phyloP scores from a whole-genome alignment of 257 asterid species.

The Solanum habrochaites region DNA sequence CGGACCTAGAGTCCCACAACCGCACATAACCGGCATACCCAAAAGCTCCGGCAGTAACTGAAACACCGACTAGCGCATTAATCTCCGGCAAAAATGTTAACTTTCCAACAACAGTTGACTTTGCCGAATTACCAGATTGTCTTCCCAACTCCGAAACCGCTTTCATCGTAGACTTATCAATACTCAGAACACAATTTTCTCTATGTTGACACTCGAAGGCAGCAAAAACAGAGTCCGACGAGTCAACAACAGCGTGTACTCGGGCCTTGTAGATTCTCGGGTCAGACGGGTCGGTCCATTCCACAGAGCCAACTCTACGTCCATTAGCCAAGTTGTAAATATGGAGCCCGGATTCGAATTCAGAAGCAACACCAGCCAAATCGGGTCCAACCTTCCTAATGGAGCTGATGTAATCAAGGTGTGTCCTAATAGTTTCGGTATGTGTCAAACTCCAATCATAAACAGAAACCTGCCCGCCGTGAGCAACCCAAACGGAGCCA shows the following conservation, averaged over 20 bases:
- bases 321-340: conserved; percentile 62
- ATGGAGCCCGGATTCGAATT: conserved; percentile 50
- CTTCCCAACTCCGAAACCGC: conserved; percentile 53
- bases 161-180: conserved; percentile 56
- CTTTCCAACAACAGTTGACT: conserved; percentile 54
- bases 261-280: conserved; percentile 78
- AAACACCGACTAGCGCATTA: conserved; percentile 47
- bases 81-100: conserved; percentile 31
- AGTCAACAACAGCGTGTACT: conserved; percentile 60
- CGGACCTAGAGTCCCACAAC: conserved; percentile 71
- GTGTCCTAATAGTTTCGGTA: conserved; percentile 61
- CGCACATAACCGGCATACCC: conserved; percentile 84
- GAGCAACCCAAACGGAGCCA: conserved; percentile 76
- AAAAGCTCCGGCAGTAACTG: conserved; percentile 75
- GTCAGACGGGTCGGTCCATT: conserved; percentile 80
- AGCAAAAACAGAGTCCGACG: conserved; percentile 48
- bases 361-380: conserved; percentile 61
- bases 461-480: conserved; percentile 83
- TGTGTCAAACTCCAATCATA: conserved; percentile 82
- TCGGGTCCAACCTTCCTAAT: conserved; percentile 35
- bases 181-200: conserved; percentile 63
- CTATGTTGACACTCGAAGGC: conserved; percentile 67
- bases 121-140: conserved; percentile 64
- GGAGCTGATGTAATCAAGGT: conserved; percentile 49
- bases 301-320: conserved; percentile 50